Base-by-base conservation (phyloP, 345 rosid species). In the Balakata baccata region DNA sequence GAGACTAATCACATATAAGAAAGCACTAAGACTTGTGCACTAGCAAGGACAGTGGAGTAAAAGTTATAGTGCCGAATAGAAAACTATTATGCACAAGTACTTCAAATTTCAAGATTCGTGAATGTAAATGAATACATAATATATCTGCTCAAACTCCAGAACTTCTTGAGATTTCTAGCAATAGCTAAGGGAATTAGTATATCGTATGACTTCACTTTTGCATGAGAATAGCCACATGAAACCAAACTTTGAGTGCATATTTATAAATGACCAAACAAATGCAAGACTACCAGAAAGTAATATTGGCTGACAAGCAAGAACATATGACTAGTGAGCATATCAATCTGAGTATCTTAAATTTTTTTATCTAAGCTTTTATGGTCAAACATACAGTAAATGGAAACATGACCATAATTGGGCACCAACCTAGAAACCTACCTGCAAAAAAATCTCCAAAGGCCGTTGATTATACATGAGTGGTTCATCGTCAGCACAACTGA, bases 381-480 rank as follows among this genome's bases (percentile, higher is more conserved):
- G 43, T 39, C 4, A 34, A 49, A 75, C 41, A 45, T 53, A 4
- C 65, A 76, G 25, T 58, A 68, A 22, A 49, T 6, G 5, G 39
- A 56, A 52, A 29, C 39, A 72, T 5, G 38, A 4, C 37, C 68
- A 63, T 50, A 39, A 13, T 22, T n/a, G 7, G 41, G 22, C 41
- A 56, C 47, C 47, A 64, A 65, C 29, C 10, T 9, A 34, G 69
- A 83, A 51, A 49, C 71, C 75, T 71, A 96, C 99, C 96, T 87
- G 89, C 43, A 84, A 74, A 77, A 81, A 84, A 75, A 96, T 89
- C 80, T 86, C 85, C 69, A 96, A 72, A 74, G 92, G 86, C 51
- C 67, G 84, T 58, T 80, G 86, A 65, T 75, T 81, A 64, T 85
- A 82, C 73, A 79, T 68, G 54, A 84, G 85, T 66, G 79, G 85